phyloP scores from a whole-genome alignment of 139 green algal species.

The Tetratostichococcus sp. region DNA sequence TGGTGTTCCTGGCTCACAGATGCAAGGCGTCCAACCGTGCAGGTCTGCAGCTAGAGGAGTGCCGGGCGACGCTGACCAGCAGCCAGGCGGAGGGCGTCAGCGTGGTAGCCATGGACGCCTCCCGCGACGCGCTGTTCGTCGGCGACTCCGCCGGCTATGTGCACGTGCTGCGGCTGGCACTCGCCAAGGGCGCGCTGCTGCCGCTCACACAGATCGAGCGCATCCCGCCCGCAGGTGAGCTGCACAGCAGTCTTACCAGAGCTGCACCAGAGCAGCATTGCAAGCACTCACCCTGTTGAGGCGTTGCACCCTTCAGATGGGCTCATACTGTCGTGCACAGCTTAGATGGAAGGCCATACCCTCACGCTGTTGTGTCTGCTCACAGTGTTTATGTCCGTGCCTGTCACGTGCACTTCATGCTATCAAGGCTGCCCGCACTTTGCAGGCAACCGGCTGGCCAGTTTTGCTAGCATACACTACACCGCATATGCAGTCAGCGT shows the following conservation, averaged over 20 bases:
- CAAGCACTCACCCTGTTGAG: too few species aligned
- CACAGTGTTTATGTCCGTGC: too few species aligned
- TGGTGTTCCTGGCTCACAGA: too few species aligned
- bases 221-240: background rate
- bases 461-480: constrained; percentile 9
- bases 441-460: constrained; percentile 2
- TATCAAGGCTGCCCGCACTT: too few species aligned
- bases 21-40: too few species aligned
- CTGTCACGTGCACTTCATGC: too few species aligned
- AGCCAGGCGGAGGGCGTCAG: background rate
- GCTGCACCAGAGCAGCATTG: too few species aligned
- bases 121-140: constrained; percentile 19
- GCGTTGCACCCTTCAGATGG: too few species aligned
- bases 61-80: background rate
- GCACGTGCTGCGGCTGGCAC: constrained; percentile 6
- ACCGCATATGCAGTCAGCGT: constrained; percentile 9
- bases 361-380: too few species aligned
- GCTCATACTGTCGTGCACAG: too few species aligned
- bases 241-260: background rate
- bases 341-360: too few species aligned
- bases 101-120: constrained; percentile 16
- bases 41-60: background rate
- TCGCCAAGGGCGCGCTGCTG: constrained; percentile 3
- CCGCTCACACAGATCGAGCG: background rate
- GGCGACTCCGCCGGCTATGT: constrained; percentile 17